Base-by-base conservation (phyloP, 2,329 filamentous ascomycete genomes). In the Colletotrichum melonis region DNA sequence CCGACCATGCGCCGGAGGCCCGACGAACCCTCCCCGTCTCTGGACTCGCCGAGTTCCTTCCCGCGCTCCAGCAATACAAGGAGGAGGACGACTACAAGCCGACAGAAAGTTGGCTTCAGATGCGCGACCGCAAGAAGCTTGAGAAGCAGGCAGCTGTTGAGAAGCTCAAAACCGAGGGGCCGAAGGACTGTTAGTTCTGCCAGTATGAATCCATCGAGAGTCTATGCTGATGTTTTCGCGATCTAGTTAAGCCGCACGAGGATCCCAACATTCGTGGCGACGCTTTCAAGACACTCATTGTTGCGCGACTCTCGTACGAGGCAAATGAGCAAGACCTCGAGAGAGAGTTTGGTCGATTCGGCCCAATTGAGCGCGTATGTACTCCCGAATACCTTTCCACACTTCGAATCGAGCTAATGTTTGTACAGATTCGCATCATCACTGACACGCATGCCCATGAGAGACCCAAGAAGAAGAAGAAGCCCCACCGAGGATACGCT, bases 281-380 rank as follows among this genome's bases (percentile, higher is more conserved):
- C 85, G 93, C 96, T 1, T 98, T 97, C 88, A 97, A 94, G 85
- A 99, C 97, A 16, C 88, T 99, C 63, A 97, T 99, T 79, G 94
- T 98, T 67, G 93, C 94, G 66, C 92, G 97, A 67, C 88, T 99
- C 62, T 95, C 93, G 80, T 99, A 98, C 81, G 94, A 97, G 72
- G 93, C 93, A 59, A 95, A 94, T 76, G 94, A 96, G 79, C 91
- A 95, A 78, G 97, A 99, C 80, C 88, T 99, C 55, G 95, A 98
- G 85, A 91, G 94, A 78, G 96, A 98, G 81, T 99, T 99, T 83
- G 93, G 94, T 28, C 93, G 96, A 69, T 98, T 95, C 81, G 97
- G 97, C 28, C 93, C 95, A 4, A 97, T 99, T 82, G 97, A 98
- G 84, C 92, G 95, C 81, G 94, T 97, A 88, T 74, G 92, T 77